Base-by-base conservation (phyloP, 176 grass and related monocot species). In the Oryza punctata region DNA sequence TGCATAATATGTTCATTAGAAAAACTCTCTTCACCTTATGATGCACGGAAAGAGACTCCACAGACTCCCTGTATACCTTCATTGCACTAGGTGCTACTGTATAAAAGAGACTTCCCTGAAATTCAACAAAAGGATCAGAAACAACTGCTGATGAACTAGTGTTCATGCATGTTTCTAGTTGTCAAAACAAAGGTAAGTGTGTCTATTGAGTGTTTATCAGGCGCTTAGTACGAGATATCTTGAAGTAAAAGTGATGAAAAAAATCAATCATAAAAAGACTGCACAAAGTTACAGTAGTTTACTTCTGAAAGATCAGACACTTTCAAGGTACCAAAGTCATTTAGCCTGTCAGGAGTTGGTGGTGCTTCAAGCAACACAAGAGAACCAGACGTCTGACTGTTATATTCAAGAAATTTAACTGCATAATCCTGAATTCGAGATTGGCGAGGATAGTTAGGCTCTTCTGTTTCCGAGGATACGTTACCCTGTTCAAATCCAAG, bases 71-170 rank as follows among this genome's bases (percentile, higher is more conserved):
- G 87, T 98, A 98, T 79, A 79, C 89, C 65, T 90, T 72, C 89
- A 98, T 91, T 43, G 89, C 89, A 72, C 96, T 87, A 85, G 89
- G 77, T 50, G 87, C 76, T 82, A 93, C 85, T 66, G 82, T 82
- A 82, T 98, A 98, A 73, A 98, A 95, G 65, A 98, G 89, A 69
- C 32, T 94, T 88, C 82, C 96, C 96, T 98, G 79, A 82, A 85
- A 78, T 82, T 80, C 47, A 44, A 85, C 40, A 80, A 72, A 77
- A 85, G 40, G 72, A 77, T 65, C 59, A 87, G 5, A 78, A 78
- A 78, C 60, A 16, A 9, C 73, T 16, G 21, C 1, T 60, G 47
- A 9, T 75, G 71, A 74, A 33, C 27, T 40, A 54, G 67, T 73
- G 72, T 76, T 19, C 44, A 73, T 24, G 78, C 65, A 75, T 79